Percentiles rank a stretch among this genome's conserved stretches.
Conservation (phyloP, 2,329 filamentous ascomycete genomes). For the Trichophaea hybrida region DNA sequence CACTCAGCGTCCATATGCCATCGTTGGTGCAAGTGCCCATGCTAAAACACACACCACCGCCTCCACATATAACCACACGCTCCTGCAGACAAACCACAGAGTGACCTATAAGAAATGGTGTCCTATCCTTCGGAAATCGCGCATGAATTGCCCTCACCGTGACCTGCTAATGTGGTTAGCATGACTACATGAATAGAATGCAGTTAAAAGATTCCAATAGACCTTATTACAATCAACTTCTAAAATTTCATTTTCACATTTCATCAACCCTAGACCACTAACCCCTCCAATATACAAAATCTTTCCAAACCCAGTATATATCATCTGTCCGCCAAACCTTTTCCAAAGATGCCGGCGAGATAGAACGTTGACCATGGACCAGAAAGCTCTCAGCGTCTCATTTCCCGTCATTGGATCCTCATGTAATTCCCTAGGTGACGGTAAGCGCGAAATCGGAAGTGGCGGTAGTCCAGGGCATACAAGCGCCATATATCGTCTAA, state of each 20-base stretch:
- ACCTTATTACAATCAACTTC: slow-evolving; percentile 18
- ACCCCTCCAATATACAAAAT: slow-evolving; percentile 25
- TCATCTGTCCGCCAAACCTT: slow-evolving; percentile 41
- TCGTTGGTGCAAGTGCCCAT: slow-evolving; percentile 78
- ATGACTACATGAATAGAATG: neutral
- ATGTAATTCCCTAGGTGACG: slow-evolving; percentile 14
- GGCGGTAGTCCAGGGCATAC: slow-evolving; percentile 30
- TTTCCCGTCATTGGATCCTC: slow-evolving; percentile 18
- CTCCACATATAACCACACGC: slow-evolving; percentile 41
- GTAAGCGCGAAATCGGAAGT: neutral
- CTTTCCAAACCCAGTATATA: slow-evolving; percentile 27
- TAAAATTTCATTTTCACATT: slow-evolving; percentile 17
- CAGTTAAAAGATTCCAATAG: neutral
- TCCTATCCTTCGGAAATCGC: slow-evolving; percentile 29
- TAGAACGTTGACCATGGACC: slow-evolving; percentile 19
- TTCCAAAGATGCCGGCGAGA: slow-evolving; percentile 26
- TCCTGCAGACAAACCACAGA: slow-evolving; percentile 41
- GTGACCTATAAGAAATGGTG: slow-evolving; percentile 59
- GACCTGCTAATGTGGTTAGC: slow-evolving; percentile 1
- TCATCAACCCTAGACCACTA: slow-evolving; percentile 17
- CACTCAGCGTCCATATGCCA: slow-evolving; percentile 36
- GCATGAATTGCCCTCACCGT: slow-evolving; percentile 13
- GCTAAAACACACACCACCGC: slow-evolving; percentile 77
- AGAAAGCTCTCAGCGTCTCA: slow-evolving; percentile 19
- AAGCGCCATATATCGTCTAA: slow-evolving; percentile 51